Evolutionary conservation across 176 grass and related monocot species (phyloP).

Genomic region (Puccinellia tenuiflora): DNA sequence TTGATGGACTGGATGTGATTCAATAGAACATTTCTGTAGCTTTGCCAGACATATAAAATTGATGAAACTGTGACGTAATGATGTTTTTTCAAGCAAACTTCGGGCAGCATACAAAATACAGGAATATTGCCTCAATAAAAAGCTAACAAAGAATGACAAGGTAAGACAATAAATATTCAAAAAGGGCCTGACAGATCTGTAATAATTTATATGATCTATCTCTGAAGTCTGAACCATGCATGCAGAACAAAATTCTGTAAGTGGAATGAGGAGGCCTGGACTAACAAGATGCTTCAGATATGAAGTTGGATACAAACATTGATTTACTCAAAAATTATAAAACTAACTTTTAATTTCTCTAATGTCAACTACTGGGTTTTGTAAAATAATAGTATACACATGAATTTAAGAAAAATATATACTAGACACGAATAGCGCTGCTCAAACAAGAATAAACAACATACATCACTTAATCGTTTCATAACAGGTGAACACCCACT

Average conservation of each 20-base stretch:
- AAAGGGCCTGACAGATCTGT: background rate
- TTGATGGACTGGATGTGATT: background rate
- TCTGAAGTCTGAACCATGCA: background rate
- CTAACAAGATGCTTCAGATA: background rate
- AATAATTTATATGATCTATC: background rate
- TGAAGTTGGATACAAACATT: background rate
- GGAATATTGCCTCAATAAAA: background rate
- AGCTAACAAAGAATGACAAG: background rate
- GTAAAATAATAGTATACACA: background rate
- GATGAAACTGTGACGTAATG: background rate
- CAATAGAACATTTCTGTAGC: background rate
- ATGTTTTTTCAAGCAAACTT: background rate
- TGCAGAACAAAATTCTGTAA: background rate
- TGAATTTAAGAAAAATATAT: too few relatives aligned
- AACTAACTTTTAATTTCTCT: too few relatives aligned
- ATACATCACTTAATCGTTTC: too few relatives aligned
- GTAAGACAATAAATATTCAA: background rate
- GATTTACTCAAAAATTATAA: too few relatives aligned
- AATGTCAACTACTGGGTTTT: background rate
- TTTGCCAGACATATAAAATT: background rate
- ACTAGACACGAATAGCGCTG: too few relatives aligned
- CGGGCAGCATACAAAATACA: background rate
- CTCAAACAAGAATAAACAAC: too few relatives aligned
- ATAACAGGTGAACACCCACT: too few relatives aligned
- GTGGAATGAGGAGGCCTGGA: background rate